A percentile compares a stretch with the other conserved stretches of the same genome.
phyloP scores from a whole-genome alignment of 2,329 filamentous ascomycete genomes.

The Epicoccum sorghinum region DNA sequence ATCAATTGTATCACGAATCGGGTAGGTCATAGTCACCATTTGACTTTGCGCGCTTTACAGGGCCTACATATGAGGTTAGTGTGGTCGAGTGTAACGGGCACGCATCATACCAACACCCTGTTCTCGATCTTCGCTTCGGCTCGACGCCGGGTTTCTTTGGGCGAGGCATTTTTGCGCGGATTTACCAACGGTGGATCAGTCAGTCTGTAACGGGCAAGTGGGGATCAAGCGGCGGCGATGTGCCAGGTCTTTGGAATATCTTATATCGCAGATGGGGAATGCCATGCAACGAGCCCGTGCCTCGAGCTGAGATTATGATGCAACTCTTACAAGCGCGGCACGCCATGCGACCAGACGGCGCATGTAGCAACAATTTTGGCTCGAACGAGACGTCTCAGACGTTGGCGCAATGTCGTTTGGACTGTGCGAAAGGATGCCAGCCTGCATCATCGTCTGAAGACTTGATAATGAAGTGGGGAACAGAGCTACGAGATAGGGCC shows the following conservation, averaged over 20 bases:
- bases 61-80: constrained; percentile 60
- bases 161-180: constrained; percentile 61
- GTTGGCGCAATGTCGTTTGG: constrained; percentile 4
- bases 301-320: constrained; percentile 5
- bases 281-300: constrained; percentile 1
- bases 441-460: constrained; percentile 3
- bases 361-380: constrained; percentile 2
- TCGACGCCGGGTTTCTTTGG: constrained; percentile 69
- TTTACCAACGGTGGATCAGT: constrained; percentile 7
- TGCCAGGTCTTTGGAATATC: not conserved
- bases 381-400: constrained; percentile 1
- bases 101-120: constrained; percentile 67
- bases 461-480: constrained; percentile 12
- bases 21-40: constrained; percentile 61
- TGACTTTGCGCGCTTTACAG: constrained; percentile 79
- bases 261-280: constrained; percentile 17
- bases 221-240: constrained; percentile 3
- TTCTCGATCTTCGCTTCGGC: constrained; percentile 70
- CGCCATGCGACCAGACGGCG: constrained; percentile 5
- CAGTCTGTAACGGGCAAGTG: constrained; percentile 3
- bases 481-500: constrained; percentile 9
- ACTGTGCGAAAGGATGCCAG: constrained; percentile 13
- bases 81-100: not conserved
- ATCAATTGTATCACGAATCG: not conserved
- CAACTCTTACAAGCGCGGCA: constrained; percentile 8